Evolutionary conservation across 805 yeast species (phyloP), one percentile per base, ranked within the genome.

Genomic region (Saccharomycopsis schoenii): DNA sequence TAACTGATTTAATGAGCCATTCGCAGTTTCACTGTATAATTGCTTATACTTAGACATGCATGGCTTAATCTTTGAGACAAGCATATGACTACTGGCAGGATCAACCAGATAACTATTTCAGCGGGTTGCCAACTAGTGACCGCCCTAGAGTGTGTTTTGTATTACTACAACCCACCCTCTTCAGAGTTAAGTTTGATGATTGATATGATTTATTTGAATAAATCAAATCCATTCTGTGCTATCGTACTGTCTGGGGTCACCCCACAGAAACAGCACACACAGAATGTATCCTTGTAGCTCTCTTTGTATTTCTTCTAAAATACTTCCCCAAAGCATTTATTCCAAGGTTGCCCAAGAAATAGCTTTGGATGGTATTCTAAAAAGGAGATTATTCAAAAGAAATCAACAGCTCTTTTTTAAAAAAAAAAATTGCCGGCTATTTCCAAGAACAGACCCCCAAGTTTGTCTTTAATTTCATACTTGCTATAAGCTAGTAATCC

Each of bases 31-130:
- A n/a, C n/a, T n/a, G n/a, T n/a, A n/a, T n/a, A n/a, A 71, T 71
- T 73, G 78, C 77, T 75, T 74, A 74, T 74, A 75, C 78, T 75
- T 75, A 75, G 77, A 75, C 79, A 75, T 72, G 70, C 77, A 75
- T 75, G 77, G 78, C 78, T 75, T 75, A 74, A 76, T 76, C 78
- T 76, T 76, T 76, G 78, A 75, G 78, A 75, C 78, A 76, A 76
- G 79, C 79, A 76, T 76, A 76, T 74, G 77, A 76, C 77, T 76
- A 76, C 78, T 75, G 78, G 78, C 77, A 75, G 78, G 78, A 76
- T 75, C 78, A 76, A 76, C 78, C 77, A 75, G 77, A 73, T 75
- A 75, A 75, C 55, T 57, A 57, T 55, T 55, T 42, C 47, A 37
- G 12, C 39, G 36, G 41, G 36, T 37, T 37, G 17, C 39, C 29